Evolutionary conservation across 371 early-diverging fungal species (phyloP).

Genomic region (Nosema muscidifuracis): DNA sequence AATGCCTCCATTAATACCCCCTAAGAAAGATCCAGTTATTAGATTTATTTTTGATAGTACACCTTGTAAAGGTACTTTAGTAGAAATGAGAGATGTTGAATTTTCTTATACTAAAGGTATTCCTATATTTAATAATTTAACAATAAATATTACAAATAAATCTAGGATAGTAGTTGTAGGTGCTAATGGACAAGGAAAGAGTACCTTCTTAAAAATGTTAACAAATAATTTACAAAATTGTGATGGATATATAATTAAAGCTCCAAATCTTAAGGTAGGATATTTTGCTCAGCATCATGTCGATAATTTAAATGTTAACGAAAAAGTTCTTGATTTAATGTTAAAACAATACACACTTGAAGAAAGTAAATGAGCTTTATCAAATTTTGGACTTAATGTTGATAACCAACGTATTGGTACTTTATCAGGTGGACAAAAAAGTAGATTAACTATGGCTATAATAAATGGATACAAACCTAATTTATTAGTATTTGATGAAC

Average conservation of each 20-base stretch:
- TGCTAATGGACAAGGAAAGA: conserved; percentile 74
- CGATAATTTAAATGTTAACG: conserved; percentile 77
- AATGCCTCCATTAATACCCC: conserved; percentile 60
- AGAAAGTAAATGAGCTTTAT: conserved; percentile 73
- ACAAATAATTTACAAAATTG: conserved; percentile 75
- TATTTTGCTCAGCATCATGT: conserved; percentile 90
- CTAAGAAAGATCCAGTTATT: conserved; percentile 35
- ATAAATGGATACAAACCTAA: conserved; percentile 77
- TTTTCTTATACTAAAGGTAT: conserved; percentile 26
- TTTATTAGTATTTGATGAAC: conserved; percentile 92
- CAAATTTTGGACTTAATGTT: conserved; percentile 70
- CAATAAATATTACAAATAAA: conserved; percentile 67
- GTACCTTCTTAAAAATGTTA: conserved; percentile 75
- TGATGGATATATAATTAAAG: conserved; percentile 67
- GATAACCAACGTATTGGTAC: conserved; percentile 63
- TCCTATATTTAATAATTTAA: conserved; percentile 65
- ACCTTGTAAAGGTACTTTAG: conserved; percentile 19
- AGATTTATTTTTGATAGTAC: conserved; percentile 42
- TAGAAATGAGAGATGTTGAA: conserved; percentile 36
- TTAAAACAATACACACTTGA: conserved; percentile 73
- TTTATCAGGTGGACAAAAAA: conserved; percentile 86
- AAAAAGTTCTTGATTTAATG: conserved; percentile 81
- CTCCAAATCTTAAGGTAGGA: conserved; percentile 61
- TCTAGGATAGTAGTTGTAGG: conserved; percentile 74
- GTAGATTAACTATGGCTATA: conserved; percentile 85